phyloP scores from a whole-genome alignment of 345 rosid genomes.

The Excoecaria cochinchinensis region DNA sequence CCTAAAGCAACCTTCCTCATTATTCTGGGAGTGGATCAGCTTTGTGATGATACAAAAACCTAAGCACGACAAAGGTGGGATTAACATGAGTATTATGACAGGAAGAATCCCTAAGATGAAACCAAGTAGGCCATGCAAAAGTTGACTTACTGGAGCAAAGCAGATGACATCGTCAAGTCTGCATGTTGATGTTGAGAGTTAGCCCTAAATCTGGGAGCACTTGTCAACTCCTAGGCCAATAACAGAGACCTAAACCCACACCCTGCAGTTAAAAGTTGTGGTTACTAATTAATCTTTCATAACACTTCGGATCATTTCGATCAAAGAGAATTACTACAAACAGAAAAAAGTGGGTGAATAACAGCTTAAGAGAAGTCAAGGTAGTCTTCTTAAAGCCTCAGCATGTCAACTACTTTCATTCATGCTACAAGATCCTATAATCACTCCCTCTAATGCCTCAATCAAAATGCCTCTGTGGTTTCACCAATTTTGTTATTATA shows the following conservation, averaged over 20 bases:
- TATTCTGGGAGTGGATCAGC: constrained; percentile 22
- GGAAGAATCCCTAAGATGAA: constrained; percentile 43
- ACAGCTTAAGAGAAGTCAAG: constrained; percentile 18
- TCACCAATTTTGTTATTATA: background rate
- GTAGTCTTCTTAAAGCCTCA: constrained; percentile 5
- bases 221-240: constrained; percentile 51
- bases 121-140: constrained; percentile 42
- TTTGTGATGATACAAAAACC: constrained; percentile 28
- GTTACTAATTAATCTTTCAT: constrained; percentile 32
- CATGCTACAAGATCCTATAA: background rate
- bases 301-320: constrained; percentile 31
- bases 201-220: constrained; percentile 50
- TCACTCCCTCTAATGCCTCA: background rate
- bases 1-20: constrained; percentile 25
- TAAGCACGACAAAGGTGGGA: constrained; percentile 32
- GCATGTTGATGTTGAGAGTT: constrained; percentile 43
- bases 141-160: constrained; percentile 50
- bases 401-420: constrained; percentile 18
- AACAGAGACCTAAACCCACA: constrained; percentile 43
- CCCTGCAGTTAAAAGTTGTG: constrained; percentile 49
- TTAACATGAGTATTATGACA: constrained; percentile 27
- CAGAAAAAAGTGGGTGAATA: constrained; percentile 12
- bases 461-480: constrained; percentile 11
- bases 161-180: constrained; percentile 49
- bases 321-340: constrained; percentile 25